Evolutionary conservation across 73 alveolate species (phyloP), one percentile per base, ranked within the genome.

Genomic region (Diophrys appendiculata): DNA sequence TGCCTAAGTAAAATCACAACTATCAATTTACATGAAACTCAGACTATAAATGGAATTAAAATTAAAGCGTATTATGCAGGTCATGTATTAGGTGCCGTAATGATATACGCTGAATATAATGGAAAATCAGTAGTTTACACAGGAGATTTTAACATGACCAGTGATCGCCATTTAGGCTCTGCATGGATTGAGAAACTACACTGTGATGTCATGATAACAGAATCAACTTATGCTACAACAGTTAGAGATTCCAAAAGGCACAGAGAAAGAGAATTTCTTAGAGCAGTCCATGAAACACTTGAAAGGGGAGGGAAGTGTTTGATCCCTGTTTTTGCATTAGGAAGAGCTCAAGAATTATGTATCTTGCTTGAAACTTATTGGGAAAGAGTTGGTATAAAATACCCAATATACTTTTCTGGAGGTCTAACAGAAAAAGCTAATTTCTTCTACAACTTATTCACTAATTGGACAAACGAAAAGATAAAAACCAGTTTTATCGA

Each of bases 301-400:
- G 98, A 96, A 31, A 86, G 89, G 72, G 99, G 99, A 23, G 99
- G 99, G 23, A 98, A 98, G 88, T 98, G 96, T 34, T 92, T 98
- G 52, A 97, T 98, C 2, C 99, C 99, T 18, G 99, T 98, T 33
- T 98, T 98, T 85, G 99, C 99, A 14, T 81, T 98, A 30, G 99
- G 99, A 29, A 94, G 99, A 87, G 99, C 99, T 29, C 95, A 98
- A 91, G 99, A 98, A 87, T 81, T 98, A 65, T 98, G 99, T 75
- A 95, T 98, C 30, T 85, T 98, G 30, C 79, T 98, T 43, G 99
- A 98, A 81, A 95, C 98, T 0, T 97, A 97, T 89, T 98, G 99
- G 99, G 72, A 84, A 73, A 88, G 99, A 85, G 93, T 98, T 0
- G 89, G 92, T 72, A 84, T 95, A 33, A 73, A 85, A 69, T 92